Evolutionary conservation across 208 protist species (phyloP).

Genomic region (Phytomonas francai): DNA sequence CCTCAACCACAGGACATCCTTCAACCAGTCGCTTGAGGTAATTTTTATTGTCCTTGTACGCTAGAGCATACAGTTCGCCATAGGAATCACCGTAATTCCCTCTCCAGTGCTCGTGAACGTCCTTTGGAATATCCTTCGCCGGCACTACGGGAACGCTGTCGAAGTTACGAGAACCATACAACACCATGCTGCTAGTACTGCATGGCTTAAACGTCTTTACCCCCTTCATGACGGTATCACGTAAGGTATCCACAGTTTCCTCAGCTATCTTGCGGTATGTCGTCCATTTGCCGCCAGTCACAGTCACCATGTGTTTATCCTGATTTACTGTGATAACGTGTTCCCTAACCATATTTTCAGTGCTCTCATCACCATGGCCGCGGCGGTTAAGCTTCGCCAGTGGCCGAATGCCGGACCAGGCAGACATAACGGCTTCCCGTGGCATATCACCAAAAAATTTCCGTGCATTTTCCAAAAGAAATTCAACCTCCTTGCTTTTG

Average conservation of each 20-base stretch:
- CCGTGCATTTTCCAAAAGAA: conserved; percentile 72
- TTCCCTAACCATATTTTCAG: conserved; percentile 87
- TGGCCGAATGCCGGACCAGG: conserved; percentile 84
- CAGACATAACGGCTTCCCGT: conserved; percentile 56
- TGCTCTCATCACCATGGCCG: conserved; percentile 15
- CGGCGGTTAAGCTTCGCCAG: conserved; percentile 31
- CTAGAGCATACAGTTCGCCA: conserved; percentile 28
- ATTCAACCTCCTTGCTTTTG: conserved; percentile 70
- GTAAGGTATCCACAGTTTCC: conserved; percentile 75
- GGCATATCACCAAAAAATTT: conserved; percentile 59
- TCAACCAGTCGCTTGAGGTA: conserved; percentile 34
- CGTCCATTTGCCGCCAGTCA: conserved; percentile 95
- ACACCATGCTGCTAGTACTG: conserved; percentile 60
- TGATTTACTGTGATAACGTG: conserved; percentile 82
- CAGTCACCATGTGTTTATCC: conserved; percentile 64
- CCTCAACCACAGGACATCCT: conserved; percentile 71
- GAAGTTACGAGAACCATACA: conserved; percentile 74
- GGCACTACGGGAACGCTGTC: conserved; percentile 18
- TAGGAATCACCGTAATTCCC: conserved; percentile 63
- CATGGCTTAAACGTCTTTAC: conserved; percentile 32
- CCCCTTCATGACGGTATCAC: conserved; percentile 35
- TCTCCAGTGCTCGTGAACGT: conserved; percentile 67
- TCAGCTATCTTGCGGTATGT: conserved; percentile 93
- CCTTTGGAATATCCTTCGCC: conserved; percentile 17
- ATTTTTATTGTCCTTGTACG: conserved; percentile 21